Percentiles rank a stretch among this genome's conserved stretches.
Conservation (phyloP, 345 rosid genomes). For the Bruguiera gymnorhiza region DNA sequence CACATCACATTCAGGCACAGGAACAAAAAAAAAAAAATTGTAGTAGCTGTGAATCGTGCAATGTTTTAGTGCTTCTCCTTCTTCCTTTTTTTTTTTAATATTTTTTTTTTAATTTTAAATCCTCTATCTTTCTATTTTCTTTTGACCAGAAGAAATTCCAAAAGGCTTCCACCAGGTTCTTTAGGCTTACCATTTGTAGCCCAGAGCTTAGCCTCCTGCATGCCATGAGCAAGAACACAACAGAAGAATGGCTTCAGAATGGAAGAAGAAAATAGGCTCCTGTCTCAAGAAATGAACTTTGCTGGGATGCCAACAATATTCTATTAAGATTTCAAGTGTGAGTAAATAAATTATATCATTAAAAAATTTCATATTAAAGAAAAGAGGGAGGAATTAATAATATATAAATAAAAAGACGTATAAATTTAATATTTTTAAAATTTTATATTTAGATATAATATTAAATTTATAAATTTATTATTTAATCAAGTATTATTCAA, state of each 20-base stretch:
- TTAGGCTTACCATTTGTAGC: slow-evolving; percentile 38
- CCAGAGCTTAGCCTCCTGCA: slow-evolving; percentile 29
- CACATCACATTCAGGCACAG: no score
- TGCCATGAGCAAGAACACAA: slow-evolving; percentile 22
- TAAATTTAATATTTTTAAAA: no score
- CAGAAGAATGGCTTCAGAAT: slow-evolving; percentile 31
- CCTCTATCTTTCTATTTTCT: slow-evolving; percentile 24
- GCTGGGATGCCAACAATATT: slow-evolving; percentile 27
- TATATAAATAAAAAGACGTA: no score
- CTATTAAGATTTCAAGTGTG: neutral
- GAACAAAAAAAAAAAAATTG: no score
- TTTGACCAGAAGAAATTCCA: slow-evolving; percentile 6
- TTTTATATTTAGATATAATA: no score
- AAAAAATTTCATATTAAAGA: no score
- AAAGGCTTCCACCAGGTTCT: slow-evolving; percentile 39
- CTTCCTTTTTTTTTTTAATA: no score
- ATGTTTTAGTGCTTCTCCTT: slow-evolving; percentile 1
- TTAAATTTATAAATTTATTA: no score
- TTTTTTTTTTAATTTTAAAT: neutral
- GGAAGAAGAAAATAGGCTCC: slow-evolving; percentile 30
- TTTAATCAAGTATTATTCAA: no score
- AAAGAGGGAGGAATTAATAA: no score
- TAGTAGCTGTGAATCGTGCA: no score
- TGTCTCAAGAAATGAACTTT: slow-evolving; percentile 32
- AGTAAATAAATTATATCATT: no score